These are phyloP conservation scores for Saxophila tyrrhenica DNA, from an alignment of 495 filamentous ascomycete genomes.

Conservation along the genomic window DNA sequence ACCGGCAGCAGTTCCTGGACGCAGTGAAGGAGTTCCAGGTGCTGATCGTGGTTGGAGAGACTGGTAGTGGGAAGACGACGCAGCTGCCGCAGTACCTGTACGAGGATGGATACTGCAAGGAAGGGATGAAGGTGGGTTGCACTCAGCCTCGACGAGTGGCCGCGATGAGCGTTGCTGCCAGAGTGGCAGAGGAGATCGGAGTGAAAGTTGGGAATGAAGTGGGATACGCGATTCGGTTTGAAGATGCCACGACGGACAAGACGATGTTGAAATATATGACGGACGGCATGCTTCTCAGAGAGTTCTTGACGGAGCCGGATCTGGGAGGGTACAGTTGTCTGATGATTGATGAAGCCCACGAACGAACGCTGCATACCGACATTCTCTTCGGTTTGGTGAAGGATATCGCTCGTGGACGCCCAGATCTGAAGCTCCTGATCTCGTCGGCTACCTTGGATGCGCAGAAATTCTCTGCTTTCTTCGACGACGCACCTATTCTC, in stretches of 20 bases:
- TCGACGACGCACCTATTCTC: constrained; percentile 91
- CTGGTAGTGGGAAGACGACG: constrained; percentile 33
- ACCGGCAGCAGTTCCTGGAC: constrained; percentile 35
- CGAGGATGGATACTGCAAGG: constrained; percentile 32
- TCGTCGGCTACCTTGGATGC: constrained; percentile 94
- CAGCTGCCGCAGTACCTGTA: constrained; percentile 32
- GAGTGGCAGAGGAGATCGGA: constrained; percentile 91
- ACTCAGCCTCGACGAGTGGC: constrained; percentile 93
- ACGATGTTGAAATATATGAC: constrained; percentile 96
- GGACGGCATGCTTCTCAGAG: constrained; percentile 89
- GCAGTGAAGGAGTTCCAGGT: constrained; percentile 30
- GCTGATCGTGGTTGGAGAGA: constrained; percentile 31
- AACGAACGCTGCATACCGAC: constrained; percentile 83
- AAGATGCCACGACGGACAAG: constrained; percentile 86
- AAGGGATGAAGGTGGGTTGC: constrained; percentile 56
- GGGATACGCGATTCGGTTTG: constrained; percentile 91
- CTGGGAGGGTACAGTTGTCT: constrained; percentile 74
- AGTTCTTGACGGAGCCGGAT: constrained; percentile 83
- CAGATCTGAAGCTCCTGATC: constrained; percentile 84
- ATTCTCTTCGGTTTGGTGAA: constrained; percentile 85
- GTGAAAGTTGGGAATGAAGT: constrained; percentile 86
- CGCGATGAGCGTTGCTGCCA: constrained; percentile 88
- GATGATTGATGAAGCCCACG: constrained; percentile 98
- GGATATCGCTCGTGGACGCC: constrained; percentile 74
- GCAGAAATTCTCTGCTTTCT: constrained; percentile 83